Percentiles rank a stretch among this genome's conserved stretches.
Evolutionary conservation across 2,329 filamentous ascomycete species (phyloP).

Genomic region (Neophaeococcomyces aloes): DNA sequence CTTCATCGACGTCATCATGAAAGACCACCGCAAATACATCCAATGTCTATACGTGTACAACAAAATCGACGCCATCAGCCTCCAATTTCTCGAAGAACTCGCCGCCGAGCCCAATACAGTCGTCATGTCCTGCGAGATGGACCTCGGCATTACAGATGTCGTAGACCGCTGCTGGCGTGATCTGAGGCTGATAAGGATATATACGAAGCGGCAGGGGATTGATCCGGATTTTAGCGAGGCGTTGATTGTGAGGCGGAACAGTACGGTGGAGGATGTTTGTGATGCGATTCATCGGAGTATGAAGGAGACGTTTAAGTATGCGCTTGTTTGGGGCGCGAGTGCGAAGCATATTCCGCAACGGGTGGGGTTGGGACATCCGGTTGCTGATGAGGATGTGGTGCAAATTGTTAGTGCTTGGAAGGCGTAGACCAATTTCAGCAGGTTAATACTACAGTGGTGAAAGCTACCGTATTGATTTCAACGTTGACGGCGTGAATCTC

Average conservation of each 20-base stretch:
- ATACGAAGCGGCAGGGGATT: constrained; percentile 88
- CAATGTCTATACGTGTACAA: constrained; percentile 94
- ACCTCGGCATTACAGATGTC: constrained; percentile 85
- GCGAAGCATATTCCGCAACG: constrained; percentile 89
- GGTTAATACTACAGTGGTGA: no score
- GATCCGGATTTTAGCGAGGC: constrained; percentile 87
- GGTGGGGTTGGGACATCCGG: constrained; percentile 73
- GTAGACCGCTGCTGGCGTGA: constrained; percentile 94
- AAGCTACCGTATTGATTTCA: no score
- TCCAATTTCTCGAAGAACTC: constrained; percentile 85
- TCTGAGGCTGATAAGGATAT: constrained; percentile 76
- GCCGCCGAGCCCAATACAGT: constrained; percentile 88
- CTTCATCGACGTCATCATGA: constrained; percentile 99
- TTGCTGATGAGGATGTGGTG: constrained; percentile 60
- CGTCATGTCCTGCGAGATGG: constrained; percentile 95
- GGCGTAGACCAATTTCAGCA: constrained; percentile 11
- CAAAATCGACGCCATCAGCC: constrained; percentile 91
- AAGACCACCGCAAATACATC: constrained; percentile 97
- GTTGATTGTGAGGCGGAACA: constrained; percentile 78
- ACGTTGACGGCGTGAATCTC: no score
- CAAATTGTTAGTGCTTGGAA: constrained; percentile 44
- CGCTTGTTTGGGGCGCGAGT: constrained; percentile 93
- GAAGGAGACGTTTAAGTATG: constrained; percentile 99
- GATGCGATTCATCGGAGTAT: constrained; percentile 86
- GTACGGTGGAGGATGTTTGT: constrained; percentile 92